Evolutionary conservation across 1,284 basidiomycete species (phyloP).

Genomic region (Athelia sp.): DNA sequence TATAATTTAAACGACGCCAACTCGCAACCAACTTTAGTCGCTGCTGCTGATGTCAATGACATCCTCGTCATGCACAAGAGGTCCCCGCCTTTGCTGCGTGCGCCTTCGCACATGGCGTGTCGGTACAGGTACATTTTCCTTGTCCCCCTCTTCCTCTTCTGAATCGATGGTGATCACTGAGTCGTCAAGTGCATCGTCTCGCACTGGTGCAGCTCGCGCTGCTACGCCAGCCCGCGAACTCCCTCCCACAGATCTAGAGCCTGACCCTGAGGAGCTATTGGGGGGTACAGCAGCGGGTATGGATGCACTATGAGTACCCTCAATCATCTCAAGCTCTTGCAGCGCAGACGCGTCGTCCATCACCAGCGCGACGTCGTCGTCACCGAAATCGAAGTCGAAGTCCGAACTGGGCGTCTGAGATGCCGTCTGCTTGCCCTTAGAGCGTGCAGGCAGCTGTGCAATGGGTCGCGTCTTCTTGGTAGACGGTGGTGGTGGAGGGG

Average conservation of each 20-base stretch:
- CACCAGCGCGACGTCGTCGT: conserved; percentile 24
- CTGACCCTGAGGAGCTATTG: too few species aligned
- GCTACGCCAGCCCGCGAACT: too few species aligned
- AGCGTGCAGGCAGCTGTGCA: background rate
- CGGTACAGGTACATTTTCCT: conserved; percentile 56
- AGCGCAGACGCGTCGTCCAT: conserved; percentile 30
- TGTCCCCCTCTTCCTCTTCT: conserved; percentile 48
- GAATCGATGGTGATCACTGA: conserved; percentile 33
- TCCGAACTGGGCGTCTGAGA: conserved; percentile 19
- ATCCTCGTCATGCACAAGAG: background rate
- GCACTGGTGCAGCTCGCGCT: background rate
- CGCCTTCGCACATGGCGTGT: conserved; percentile 48
- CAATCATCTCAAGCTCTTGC: conserved; percentile 23
- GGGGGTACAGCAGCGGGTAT: too few species aligned
- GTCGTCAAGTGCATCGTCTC: background rate
- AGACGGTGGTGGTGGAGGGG: conserved; percentile 13
- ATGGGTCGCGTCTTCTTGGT: conserved; percentile 13
- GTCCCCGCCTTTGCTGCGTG: conserved; percentile 2
- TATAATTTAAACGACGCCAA: too few species aligned
- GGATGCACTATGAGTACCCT: background rate
- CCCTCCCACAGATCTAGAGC: too few species aligned
- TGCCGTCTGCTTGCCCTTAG: conserved; percentile 1
- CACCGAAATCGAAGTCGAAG: conserved; percentile 5
- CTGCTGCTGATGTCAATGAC: background rate
- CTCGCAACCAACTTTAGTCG: background rate